Evolutionary conservation across 1,284 basidiomycete genomes (phyloP), one percentile per base, ranked within the genome.

Genomic region (Cutaneotrichosporon sp.): DNA sequence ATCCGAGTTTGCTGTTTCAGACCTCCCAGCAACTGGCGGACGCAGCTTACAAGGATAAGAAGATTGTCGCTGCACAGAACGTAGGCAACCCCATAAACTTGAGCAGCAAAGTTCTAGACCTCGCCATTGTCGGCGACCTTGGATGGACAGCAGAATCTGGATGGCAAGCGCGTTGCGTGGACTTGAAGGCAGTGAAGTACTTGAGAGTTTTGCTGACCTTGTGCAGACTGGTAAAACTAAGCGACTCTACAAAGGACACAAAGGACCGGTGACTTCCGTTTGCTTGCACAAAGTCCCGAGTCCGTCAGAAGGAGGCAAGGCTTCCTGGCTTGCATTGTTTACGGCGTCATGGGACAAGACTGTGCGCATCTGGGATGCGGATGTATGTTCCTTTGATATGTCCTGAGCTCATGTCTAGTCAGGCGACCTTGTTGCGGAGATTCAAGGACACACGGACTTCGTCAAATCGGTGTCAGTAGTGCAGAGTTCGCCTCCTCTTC

Each of bases 301-400:
- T 4, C 1, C 30, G 26, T 30, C 26, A 30, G 10, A 5, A 8
- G 76, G 78, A 12, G 45, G 46, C 3, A 43, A 51, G 8, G 18
- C 33, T 1, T 43, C 56, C 8, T 59, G 63, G 55, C 30, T 58
- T 10, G 52, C 56, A 8, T 74, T 96, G 35, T 80, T 93, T 56
- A 89, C 88, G 39, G 89, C 87, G 18, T 90, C 90, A 39, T 96
- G 91, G 91, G 91, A 96, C 70, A 85, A 86, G 87, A 84, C 84
- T 0, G 86, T 94, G 69, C 85, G 84, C 66, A 59, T 90, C 2
- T 96, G 90, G 91, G 79, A 91, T 65, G 81, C 80, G 4, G 68
- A 81, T 63, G 90, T 89, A 63, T 49, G 81, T 64, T 13, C 0
- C 43, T 12, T 13, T 48, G 30, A 52, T 45, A 41, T 45, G 42